These are phyloP conservation scores for Aspergillus chevalieri DNA, from an alignment of 2,329 filamentous ascomycete genomes.

Conservation along the genomic window DNA sequence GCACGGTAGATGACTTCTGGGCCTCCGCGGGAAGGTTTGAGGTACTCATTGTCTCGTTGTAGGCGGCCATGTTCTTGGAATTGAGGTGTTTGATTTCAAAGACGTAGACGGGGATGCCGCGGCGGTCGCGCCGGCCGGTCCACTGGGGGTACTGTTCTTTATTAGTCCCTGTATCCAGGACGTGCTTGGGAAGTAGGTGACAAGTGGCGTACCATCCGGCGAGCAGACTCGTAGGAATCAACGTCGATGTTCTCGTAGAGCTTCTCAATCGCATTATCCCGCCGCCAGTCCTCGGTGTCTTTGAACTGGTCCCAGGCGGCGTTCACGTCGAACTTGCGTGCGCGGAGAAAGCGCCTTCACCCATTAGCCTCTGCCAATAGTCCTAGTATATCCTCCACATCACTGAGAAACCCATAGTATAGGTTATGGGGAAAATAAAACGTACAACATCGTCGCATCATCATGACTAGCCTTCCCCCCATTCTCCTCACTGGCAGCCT, in stretches of 20 bases:
- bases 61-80: constrained; percentile 70
- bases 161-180: constrained; percentile 1
- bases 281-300: constrained; percentile 82
- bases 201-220: constrained; percentile 55
- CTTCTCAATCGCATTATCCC: constrained; percentile 67
- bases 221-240: constrained; percentile 72
- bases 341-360: constrained; percentile 72
- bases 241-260: constrained; percentile 84
- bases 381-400: too few species aligned
- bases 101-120: constrained; percentile 86
- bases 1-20: constrained; percentile 51
- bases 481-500: constrained; percentile 24
- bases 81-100: constrained; percentile 82
- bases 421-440: constrained; percentile 3
- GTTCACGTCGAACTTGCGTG: constrained; percentile 69
- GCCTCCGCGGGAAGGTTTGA: constrained; percentile 50
- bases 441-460: constrained; percentile 45
- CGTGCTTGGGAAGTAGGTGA: background rate
- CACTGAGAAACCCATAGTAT: background rate
- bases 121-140: constrained; percentile 82
- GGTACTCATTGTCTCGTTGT: constrained; percentile 52
- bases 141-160: constrained; percentile 75
- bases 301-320: constrained; percentile 80
- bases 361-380: too few species aligned
- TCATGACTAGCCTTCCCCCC: constrained; percentile 38